Base-by-base conservation (phyloP, 768 basidiomycete genomes). In the Mycena latifolia region DNA sequence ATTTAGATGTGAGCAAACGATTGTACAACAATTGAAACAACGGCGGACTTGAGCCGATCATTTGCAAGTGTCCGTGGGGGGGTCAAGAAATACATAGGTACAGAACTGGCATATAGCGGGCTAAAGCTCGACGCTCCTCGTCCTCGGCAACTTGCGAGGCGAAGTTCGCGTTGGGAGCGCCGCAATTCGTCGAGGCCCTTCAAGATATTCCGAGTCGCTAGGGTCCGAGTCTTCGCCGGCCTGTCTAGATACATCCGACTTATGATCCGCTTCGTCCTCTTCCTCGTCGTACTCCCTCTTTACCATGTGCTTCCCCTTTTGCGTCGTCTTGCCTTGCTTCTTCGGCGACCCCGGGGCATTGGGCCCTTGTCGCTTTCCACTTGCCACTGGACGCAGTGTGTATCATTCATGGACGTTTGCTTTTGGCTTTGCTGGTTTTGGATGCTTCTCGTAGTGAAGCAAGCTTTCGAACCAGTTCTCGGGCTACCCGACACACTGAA, bases 401-500 rank as follows among this genome's bases (percentile, higher is more conserved):
- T n/a, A n/a, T n/a, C n/a, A n/a, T n/a, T n/a, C n/a, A n/a, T n/a
- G n/a, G n/a, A n/a, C n/a, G n/a, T n/a, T 51, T 56, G 6, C 28
- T 14, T 29, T 50, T 27, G n/a, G n/a, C n/a, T n/a, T n/a, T 55
- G 50, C 17, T 55, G 70, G 55, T 25, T 71, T 69, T 5, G 72
- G 69, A 35, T 70, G 46, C 15, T 69, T 58, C 35, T 68, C 50
- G 35, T 61, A 67, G 25, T 69, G 37, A 24, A 65, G 20, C 31
- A 72, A 57, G 25, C 61, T 28, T 29, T 72, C 66, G 47, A 69
- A 64, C 72, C 69, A 72, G 11, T 70, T 63, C 15, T 66, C 31
- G 15, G 71, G 72, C 52, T 67, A 73, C 24, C 66, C 66, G n/a
- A 69, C 71, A 29, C 72, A 72, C 35, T 69, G 61, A 29, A 73